These are phyloP conservation scores for Barnettozyma botsteinii DNA, from an alignment of 805 yeast genomes.

Conservation along the genomic window DNA sequence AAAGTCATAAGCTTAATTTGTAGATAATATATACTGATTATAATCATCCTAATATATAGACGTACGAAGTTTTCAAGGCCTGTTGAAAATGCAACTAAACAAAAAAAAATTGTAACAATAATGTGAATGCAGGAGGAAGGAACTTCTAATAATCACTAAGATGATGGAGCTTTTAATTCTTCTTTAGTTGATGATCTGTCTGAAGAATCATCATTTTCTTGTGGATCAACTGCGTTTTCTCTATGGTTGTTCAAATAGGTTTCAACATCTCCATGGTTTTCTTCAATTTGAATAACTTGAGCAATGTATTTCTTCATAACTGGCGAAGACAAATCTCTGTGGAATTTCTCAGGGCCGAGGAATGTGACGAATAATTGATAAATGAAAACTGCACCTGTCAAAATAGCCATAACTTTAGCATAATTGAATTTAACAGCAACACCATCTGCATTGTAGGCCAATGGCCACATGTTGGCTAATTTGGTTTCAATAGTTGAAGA, in stretches of 20 bases:
- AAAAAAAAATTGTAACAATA: too few relatives aligned
- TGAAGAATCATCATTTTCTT: slow-evolving; percentile 3
- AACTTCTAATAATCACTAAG: too few relatives aligned
- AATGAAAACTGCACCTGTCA: slow-evolving; percentile 61
- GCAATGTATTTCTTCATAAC: slow-evolving; percentile 27
- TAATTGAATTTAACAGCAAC: slow-evolving; percentile 36
- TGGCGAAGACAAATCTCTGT: slow-evolving; percentile 31
- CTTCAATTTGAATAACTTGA: slow-evolving; percentile 19
- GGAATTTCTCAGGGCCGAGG: slow-evolving; percentile 54
- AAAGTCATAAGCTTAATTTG: background rate
- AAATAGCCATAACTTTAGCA: slow-evolving; percentile 64
- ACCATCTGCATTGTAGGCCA: slow-evolving; percentile 30
- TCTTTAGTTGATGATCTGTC: background rate
- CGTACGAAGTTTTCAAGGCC: background rate
- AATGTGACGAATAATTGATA: slow-evolving; percentile 42
- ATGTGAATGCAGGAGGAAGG: too few relatives aligned
- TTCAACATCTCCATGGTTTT: slow-evolving; percentile 8
- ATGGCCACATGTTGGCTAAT: slow-evolving; percentile 57
- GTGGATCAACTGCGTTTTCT: background rate
- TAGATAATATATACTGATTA: too few relatives aligned
- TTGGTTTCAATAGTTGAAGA: slow-evolving; percentile 65
- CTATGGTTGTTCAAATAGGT: background rate
- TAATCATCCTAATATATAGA: background rate
- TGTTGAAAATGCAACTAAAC: background rate
- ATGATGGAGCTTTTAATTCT: background rate